Conservation (phyloP, 1,139 yeast genomes). For the Kodamaea anthophila region DNA sequence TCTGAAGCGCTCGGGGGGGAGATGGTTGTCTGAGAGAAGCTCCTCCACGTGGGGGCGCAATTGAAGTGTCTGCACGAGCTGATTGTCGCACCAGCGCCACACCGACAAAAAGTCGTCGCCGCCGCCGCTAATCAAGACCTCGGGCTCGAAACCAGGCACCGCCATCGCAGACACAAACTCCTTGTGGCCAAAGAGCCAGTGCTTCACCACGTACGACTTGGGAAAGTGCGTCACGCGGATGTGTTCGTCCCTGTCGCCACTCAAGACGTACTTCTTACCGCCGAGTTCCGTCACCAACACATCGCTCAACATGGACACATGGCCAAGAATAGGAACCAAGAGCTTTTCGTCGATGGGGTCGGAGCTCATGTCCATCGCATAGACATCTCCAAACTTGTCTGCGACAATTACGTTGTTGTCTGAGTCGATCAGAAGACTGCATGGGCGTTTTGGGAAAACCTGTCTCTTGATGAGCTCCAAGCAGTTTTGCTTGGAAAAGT, state of each 20-base stretch:
- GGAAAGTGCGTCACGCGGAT: slow-evolving; percentile 84
- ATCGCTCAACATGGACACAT: slow-evolving; percentile 91
- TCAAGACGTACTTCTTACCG: slow-evolving; percentile 53
- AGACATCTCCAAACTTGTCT: slow-evolving; percentile 98
- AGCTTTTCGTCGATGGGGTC: slow-evolving; percentile 37
- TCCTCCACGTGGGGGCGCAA: slow-evolving; percentile 44
- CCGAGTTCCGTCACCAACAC: slow-evolving; percentile 41
- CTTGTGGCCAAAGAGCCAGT: slow-evolving; percentile 81
- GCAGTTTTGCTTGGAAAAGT: slow-evolving; percentile 25
- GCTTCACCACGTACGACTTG: slow-evolving; percentile 66
- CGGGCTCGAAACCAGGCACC: slow-evolving; percentile 44
- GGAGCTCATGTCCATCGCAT: slow-evolving; percentile 40
- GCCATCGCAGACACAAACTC: slow-evolving; percentile 69
- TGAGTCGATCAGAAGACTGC: slow-evolving; percentile 63
- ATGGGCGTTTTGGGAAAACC: slow-evolving; percentile 83
- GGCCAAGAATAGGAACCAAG: slow-evolving; percentile 75
- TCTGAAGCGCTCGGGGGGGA: slow-evolving; percentile 63
- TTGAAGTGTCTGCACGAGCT: slow-evolving; percentile 41
- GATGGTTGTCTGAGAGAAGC: slow-evolving; percentile 50
- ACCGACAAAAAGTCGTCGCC: slow-evolving; percentile 75
- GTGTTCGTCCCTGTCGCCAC: slow-evolving; percentile 96
- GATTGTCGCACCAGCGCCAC: slow-evolving; percentile 68
- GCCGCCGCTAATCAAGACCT: slow-evolving; percentile 69
- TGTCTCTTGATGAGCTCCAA: slow-evolving; percentile 61
- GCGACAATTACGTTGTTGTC: slow-evolving; percentile 59